Evolutionary conservation across 129 eudicot genomes (phyloP).

Genomic region (Dittrichia graveolens): DNA sequence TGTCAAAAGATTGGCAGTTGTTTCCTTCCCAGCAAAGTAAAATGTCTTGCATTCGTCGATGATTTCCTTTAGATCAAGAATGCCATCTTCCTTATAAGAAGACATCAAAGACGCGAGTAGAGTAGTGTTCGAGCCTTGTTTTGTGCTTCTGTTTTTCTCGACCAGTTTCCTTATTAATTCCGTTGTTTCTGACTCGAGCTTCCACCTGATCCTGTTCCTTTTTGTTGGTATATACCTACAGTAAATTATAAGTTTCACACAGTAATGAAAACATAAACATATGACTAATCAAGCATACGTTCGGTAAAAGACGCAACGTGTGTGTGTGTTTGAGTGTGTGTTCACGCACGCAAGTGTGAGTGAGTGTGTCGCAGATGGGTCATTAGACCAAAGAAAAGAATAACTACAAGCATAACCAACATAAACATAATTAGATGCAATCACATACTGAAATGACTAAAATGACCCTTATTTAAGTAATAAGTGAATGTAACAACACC

Average conservation of each 20-base stretch:
- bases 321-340: too few species aligned
- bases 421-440: too few species aligned
- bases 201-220: conserved; percentile 65
- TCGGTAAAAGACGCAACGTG: neutral
- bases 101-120: conserved; percentile 55
- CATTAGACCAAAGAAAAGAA: too few species aligned
- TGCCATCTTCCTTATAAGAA: conserved; percentile 49
- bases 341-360: too few species aligned
- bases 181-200: conserved; percentile 66
- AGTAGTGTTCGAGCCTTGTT: conserved; percentile 41
- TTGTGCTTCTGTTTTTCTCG: conserved; percentile 31
- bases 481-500: too few species aligned
- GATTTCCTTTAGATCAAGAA: conserved; percentile 39
- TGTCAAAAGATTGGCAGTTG: conserved; percentile 45
- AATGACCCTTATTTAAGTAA: too few species aligned
- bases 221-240: conserved; percentile 83
- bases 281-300: neutral
- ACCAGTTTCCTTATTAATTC: conserved; percentile 52
- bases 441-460: too few species aligned
- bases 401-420: too few species aligned
- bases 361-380: too few species aligned
- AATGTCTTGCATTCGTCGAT: conserved; percentile 59
- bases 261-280: neutral
- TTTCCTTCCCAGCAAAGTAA: conserved; percentile 59
- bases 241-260: neutral